Evolutionary conservation across 768 basidiomycete species (phyloP), one percentile per base, ranked within the genome.

Genomic region (Rhodocollybia butyracea): DNA sequence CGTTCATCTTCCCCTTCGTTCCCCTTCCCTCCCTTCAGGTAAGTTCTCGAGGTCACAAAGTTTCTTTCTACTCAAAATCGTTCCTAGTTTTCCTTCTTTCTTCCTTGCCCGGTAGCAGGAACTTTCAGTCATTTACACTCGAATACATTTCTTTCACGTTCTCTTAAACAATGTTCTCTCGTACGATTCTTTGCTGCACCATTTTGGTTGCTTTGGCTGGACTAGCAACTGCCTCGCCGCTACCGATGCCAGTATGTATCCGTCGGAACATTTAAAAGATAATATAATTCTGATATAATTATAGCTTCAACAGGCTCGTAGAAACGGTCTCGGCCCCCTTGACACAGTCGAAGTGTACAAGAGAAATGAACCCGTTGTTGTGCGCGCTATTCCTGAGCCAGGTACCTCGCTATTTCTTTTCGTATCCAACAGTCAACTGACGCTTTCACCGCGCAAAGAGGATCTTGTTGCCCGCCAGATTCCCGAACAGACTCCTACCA

Each of bases 141-240:
- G 21, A n/a, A 21, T 45, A 34, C 32, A 54, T 53, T 58, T 52
- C 45, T 31, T 40, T 46, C 52, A 62, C 63, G 24, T 38, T 51
- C 41, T 38, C 22, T 34, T 56, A 48, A 40, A 63, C 59, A 68
- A 84, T 85, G 83, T 71, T 82, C 65, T 59, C 69, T 55, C 64
- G 72, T 61, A 64, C 70, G 54, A 58, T 77, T 61, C 54, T 77
- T n/a, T n/a, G n/a, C 51, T 50, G n/a, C 22, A 64, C 76, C 48
- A 59, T 75, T 54, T 58, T 79, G 55, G 63, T 76, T 50, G 68
- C 75, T 59, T 66, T 80, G 62, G 74, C 76, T 59, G 69, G 76
- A 61, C 75, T 78, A 61, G 77, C 70, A 46, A 67, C 75, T 41
- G 70, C 73, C 34, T 70, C 68, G 17, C 68, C 46, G n/a, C 67